Conservation (phyloP, 192 early-diverging fungal species). For the Linnemannia zychae region DNA sequence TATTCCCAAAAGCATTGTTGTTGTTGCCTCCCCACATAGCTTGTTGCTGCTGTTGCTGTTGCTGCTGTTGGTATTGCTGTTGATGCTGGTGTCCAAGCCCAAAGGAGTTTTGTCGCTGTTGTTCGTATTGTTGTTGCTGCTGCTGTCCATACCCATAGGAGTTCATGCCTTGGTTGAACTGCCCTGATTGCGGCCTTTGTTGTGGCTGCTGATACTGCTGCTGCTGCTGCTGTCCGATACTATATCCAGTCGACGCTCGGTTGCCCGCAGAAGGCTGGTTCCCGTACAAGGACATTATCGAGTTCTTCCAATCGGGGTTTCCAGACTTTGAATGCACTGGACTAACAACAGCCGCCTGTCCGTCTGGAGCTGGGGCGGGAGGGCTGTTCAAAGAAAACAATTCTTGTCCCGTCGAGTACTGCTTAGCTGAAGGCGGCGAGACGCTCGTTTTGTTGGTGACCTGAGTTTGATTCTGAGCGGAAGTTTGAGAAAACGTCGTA, state of each 20-base stretch:
- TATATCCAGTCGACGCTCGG: constrained; percentile 20
- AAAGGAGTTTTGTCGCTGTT: not conserved
- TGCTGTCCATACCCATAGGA: constrained; percentile 36
- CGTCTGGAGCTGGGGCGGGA: not conserved
- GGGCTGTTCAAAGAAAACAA: constrained; percentile 30
- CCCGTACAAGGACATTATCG: constrained; percentile 51
- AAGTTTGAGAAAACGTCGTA: not conserved
- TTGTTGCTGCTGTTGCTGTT: constrained; percentile 24
- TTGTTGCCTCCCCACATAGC: constrained; percentile 21
- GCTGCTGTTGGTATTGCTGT: not conserved
- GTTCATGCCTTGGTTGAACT: constrained; percentile 26
- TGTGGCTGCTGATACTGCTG: constrained; percentile 32
- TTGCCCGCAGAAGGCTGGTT: constrained; percentile 32
- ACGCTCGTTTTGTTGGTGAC: constrained; percentile 8
- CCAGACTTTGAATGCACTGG: constrained; percentile 8
- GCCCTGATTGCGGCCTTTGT: constrained; percentile 17
- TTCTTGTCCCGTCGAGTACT: constrained; percentile 32
- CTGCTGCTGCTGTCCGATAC: constrained; percentile 16
- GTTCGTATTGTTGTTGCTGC: constrained; percentile 13
- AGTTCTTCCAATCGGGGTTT: constrained; percentile 47
- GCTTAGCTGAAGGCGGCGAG: not conserved
- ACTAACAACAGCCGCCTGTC: not conserved
- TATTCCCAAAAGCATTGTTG: constrained; percentile 27
- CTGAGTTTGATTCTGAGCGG: constrained; percentile 7
- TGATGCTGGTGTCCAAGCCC: not conserved